Evolutionary conservation across 2,329 filamentous ascomycete genomes (phyloP), one percentile per base, ranked within the genome.

Genomic region (Sporothrix mexicana): DNA sequence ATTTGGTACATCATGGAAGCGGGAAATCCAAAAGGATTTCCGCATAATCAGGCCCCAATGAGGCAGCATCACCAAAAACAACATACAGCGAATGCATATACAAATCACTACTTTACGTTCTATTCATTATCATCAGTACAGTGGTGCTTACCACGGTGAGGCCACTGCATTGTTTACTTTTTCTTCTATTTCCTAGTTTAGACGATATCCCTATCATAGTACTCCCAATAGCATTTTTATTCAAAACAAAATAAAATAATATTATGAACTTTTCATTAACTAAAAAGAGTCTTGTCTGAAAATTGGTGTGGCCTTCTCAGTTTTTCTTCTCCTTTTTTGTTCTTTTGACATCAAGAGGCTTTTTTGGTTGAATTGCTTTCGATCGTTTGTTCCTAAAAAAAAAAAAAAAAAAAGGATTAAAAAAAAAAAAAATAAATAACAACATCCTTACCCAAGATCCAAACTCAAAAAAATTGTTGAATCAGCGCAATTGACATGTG

Each of bases 81-180:
- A 59, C 36, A 70, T 57, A 59, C 68, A 53, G 30, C 49, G 55
- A 55, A 69, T 69, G 47, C 30, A 69, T 55, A 69, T 69, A 55
- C 41, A 47, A 8, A 47, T 45, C 61, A 66, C 64, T 30, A 51
- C 64, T 67, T 67, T 45, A 59, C n/a, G 8, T 25, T n/a, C 2
- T 43, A 17, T n/a, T 30, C 41, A 30, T 67, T n/a, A 49, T 55
- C n/a, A 49, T 55, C n/a, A 55, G n/a, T 36, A 36, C n/a, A 12
- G 15, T 25, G 23, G 4, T 12, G 15, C 13, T 20, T 36, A 7
- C 7, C 30, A 36, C 30, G 30, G 30, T 5, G 30, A 36, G 30
- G 30, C 7, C 30, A 36, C 45, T 47, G 45, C 13, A 17, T 13
- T 47, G 15, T 47, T 47, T 47, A 12, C 15, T 47, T 47, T 47